A percentile compares a stretch with the other conserved stretches of the same genome.
These are phyloP conservation scores for Heliocybe sulcata DNA, from an alignment of 1,284 basidiomycete genomes.

Conservation along the genomic window DNA sequence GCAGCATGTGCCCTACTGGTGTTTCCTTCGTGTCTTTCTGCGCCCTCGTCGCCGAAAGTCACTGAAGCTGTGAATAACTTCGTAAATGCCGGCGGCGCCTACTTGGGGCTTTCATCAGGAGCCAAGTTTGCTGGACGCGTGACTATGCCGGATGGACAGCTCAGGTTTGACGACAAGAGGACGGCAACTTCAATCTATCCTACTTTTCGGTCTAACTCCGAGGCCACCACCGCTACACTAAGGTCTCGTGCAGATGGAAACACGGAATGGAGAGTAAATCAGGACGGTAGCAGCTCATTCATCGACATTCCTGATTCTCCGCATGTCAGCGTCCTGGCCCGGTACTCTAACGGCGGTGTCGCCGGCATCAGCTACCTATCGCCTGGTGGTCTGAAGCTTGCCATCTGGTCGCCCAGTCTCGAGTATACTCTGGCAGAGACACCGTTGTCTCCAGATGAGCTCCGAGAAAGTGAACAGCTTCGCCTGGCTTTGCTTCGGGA, in stretches of 20 bases:
- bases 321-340: conserved; percentile 11
- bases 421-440: conserved; percentile 49
- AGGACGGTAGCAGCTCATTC: background rate
- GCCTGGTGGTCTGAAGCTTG: background rate
- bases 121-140: background rate
- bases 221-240: background rate
- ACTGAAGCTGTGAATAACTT: conserved; percentile 51
- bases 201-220: background rate
- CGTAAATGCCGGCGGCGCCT: conserved; percentile 62
- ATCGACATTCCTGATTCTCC: conserved; percentile 6
- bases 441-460: conserved; percentile 21
- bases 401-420: conserved; percentile 16
- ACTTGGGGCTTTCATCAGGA: conserved; percentile 49
- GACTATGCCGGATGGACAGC: background rate
- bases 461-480: conserved; percentile 27
- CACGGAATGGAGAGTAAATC: background rate
- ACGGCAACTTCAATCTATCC: conserved; percentile 9
- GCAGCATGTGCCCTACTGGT: conserved; percentile 71
- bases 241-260: background rate
- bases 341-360: conserved; percentile 9
- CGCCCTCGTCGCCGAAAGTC: conserved; percentile 41
- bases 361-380: conserved; percentile 7
- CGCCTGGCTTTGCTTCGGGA: conserved; percentile 33
- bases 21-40: conserved; percentile 54
- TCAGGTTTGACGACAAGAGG: conserved; percentile 11